A percentile compares a stretch with the other conserved stretches of the same genome.
Evolutionary conservation across 2,329 filamentous ascomycete genomes (phyloP).

Genomic region (Microdochium paspali): DNA sequence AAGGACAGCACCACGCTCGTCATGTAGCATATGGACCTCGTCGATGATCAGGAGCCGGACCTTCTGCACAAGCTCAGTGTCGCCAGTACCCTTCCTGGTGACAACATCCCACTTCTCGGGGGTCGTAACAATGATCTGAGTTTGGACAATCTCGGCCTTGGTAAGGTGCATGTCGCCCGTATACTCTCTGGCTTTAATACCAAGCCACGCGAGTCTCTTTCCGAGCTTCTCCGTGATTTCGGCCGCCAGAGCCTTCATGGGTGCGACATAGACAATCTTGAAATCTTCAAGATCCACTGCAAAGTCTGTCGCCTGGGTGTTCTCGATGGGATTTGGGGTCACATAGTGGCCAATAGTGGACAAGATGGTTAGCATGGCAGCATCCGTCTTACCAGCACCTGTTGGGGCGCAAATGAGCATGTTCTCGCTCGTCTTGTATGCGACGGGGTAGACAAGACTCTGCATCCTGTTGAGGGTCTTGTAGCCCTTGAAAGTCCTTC

Average conservation of each 20-base stretch:
- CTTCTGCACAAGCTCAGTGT: constrained; percentile 96
- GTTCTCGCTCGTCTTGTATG: constrained; percentile 92
- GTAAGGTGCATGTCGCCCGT: constrained; percentile 99
- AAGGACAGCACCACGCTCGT: constrained; percentile 90
- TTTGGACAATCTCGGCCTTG: constrained; percentile 89
- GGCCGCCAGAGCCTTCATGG: constrained; percentile 96
- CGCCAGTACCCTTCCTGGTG: constrained; percentile 91
- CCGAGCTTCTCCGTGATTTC: constrained; percentile 93
- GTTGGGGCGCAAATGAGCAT: constrained; percentile 98
- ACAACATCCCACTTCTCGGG: constrained; percentile 99
- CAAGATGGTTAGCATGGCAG: constrained; percentile 91
- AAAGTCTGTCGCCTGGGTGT: constrained; percentile 67
- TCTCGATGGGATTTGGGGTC: constrained; percentile 67
- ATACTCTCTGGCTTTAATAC: constrained; percentile 83
- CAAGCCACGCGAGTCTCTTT: constrained; percentile 86
- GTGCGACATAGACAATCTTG: constrained; percentile 97
- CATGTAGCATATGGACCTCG: constrained; percentile 98
- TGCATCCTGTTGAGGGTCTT: constrained; percentile 95
- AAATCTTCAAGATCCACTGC: constrained; percentile 78
- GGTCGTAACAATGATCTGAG: constrained; percentile 96
- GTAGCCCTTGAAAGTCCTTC: constrained; percentile 89
- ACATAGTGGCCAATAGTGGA: constrained; percentile 85
- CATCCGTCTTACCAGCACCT: constrained; percentile 97
- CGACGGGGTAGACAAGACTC: constrained; percentile 89
- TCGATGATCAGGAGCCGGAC: constrained; percentile 94